Percentiles rank a stretch among this genome's conserved stretches.
Evolutionary conservation across 208 protist genomes (phyloP).

Genomic region (Leishmania amazonensis): DNA sequence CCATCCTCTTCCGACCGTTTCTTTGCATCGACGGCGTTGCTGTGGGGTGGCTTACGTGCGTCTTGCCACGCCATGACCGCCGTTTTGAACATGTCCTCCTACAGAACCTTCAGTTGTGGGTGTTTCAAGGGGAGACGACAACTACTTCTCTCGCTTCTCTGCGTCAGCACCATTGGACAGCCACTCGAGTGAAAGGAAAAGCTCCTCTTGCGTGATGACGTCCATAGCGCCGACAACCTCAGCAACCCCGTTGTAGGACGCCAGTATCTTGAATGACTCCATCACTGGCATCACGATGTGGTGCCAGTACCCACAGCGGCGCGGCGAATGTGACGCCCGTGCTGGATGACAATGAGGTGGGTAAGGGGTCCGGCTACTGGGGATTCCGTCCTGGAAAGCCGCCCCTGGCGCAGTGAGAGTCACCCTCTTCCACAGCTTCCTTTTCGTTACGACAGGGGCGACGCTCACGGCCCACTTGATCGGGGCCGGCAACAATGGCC

Average conservation of each 20-base stretch:
- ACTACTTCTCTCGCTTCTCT: background rate
- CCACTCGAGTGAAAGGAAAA: background rate
- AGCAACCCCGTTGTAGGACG: background rate
- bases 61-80: background rate
- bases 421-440: slow-evolving; percentile 21
- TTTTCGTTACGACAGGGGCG: slow-evolving; percentile 8
- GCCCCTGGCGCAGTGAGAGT: background rate
- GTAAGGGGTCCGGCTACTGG: background rate
- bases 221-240: background rate
- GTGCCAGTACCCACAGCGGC: background rate
- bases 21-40: background rate
- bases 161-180: background rate
- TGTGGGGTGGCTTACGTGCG: background rate
- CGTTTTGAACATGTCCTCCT: background rate
- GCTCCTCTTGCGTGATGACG: background rate
- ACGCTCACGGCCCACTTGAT: slow-evolving; percentile 3
- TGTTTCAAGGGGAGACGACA: background rate
- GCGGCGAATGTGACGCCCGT: background rate
- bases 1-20: background rate
- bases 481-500: slow-evolving; percentile 9
- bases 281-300: background rate
- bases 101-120: background rate
- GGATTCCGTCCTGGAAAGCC: background rate
- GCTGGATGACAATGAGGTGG: background rate
- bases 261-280: background rate